phyloP scores from a whole-genome alignment of 805 yeast genomes.

The Metschnikowia similis region DNA sequence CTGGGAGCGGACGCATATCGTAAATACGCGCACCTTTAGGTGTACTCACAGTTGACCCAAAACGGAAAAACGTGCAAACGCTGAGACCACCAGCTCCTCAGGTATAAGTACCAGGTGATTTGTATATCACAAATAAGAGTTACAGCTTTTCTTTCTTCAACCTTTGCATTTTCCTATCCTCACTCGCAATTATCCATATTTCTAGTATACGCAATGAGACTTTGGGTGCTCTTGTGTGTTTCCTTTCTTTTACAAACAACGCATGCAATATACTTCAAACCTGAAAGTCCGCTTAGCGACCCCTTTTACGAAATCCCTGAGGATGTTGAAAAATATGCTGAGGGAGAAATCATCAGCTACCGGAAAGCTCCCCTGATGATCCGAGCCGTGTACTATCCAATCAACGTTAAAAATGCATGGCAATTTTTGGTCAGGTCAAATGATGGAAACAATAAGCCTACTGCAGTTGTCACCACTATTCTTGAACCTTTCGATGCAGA shows the following conservation, averaged over 20 bases:
- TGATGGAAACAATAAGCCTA: constrained; percentile 18
- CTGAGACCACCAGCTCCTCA: background rate
- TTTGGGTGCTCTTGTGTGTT: background rate
- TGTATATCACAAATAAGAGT: background rate
- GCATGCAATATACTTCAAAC: background rate
- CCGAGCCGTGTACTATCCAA: constrained; percentile 7
- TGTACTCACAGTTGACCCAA: background rate
- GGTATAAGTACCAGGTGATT: background rate
- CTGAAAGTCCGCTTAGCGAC: constrained; percentile 7
- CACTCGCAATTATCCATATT: background rate
- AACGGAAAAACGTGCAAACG: background rate
- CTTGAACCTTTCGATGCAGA: constrained; percentile 23
- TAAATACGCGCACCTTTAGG: background rate
- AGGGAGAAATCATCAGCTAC: constrained; percentile 10
- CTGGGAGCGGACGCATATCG: background rate
- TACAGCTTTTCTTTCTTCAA: background rate
- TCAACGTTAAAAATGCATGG: constrained; percentile 16
- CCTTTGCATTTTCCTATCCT: background rate
- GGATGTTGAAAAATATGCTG: constrained; percentile 3
- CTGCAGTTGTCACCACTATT: constrained; percentile 21
- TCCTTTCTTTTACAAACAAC: background rate
- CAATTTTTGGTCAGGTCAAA: constrained; percentile 24
- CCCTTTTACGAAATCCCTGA: constrained; percentile 10
- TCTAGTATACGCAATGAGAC: background rate
- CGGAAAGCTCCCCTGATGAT: constrained; percentile 8